Evolutionary conservation across 768 basidiomycete species (phyloP).

Genomic region (Boletus rubescentipes): DNA sequence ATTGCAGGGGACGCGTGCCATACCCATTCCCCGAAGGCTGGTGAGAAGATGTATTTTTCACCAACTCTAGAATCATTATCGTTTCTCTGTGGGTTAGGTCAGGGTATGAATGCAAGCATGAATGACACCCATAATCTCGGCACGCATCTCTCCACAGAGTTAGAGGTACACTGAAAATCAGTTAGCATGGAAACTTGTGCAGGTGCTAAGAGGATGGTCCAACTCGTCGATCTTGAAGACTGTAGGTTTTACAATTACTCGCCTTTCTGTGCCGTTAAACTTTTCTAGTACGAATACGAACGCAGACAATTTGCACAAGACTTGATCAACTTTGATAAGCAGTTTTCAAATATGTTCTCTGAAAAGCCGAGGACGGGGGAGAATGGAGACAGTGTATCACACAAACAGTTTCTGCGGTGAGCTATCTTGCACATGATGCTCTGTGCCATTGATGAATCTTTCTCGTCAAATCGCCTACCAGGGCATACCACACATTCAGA

Average conservation of each 20-base stretch:
- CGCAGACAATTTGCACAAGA: conserved; percentile 68
- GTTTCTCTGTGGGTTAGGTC: conserved; percentile 40
- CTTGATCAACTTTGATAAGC: conserved; percentile 67
- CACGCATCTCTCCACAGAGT: conserved; percentile 15
- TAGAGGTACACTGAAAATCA: conserved; percentile 47
- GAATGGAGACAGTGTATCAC: conserved; percentile 34
- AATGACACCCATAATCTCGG: conserved; percentile 72
- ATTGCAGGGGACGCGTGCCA: conserved; percentile 78
- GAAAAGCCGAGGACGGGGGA: conserved; percentile 55
- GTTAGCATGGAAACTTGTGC: conserved; percentile 47
- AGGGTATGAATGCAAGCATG: conserved; percentile 80
- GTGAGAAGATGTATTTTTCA: conserved; percentile 28
- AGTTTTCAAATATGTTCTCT: conserved; percentile 66
- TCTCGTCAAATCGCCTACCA: conserved; percentile 14
- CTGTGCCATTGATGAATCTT: not conserved
- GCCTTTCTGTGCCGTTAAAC: not conserved
- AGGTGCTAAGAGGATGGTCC: conserved; percentile 48
- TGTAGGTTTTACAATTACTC: conserved; percentile 24
- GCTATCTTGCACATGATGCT: not conserved
- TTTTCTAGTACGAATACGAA: conserved; percentile 64
- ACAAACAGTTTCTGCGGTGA: conserved; percentile 37
- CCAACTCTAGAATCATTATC: not conserved
- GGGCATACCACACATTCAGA: conserved; percentile 38
- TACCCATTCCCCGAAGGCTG: conserved; percentile 66
- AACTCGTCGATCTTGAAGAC: conserved; percentile 39